Base-by-base conservation (phyloP, 2,329 filamentous ascomycete genomes). In the Calonectria montana region DNA sequence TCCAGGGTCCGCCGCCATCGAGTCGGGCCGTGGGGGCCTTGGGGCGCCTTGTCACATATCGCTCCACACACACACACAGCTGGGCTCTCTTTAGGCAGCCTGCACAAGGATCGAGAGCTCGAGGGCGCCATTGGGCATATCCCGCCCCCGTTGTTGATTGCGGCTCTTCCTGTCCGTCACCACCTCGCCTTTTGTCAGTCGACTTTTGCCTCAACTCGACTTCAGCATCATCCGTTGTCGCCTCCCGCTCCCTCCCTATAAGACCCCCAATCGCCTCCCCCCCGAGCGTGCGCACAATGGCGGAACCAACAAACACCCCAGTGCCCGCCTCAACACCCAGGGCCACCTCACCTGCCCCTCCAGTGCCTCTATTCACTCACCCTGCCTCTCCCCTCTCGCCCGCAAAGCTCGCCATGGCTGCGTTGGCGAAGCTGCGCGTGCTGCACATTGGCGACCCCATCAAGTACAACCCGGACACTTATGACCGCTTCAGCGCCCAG, bases 361-460 rank as follows among this genome's bases (percentile, higher is more conserved):
- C 74, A 18, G 67, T 77, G 25, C 70, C 74, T 65, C 55, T 70
- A 71, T 74, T 76, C 68, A 71, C 74, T 67, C 72, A 76, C 45
- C 65, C 76, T 61, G 70, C 77, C 7, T 76, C 78, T 15, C 77
- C 77, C 71, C 70, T 82, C 69, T 76, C 80, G 27, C 75, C 79
- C 64, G 67, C 75, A 70, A 73, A 77, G 66, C 59, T 80, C 57
- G 66, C 79, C 45, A 71, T 78, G 61, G 67, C 79, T 0, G 48
- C 76, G 3, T 74, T 76, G 7, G 70, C 74, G 18, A 87, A 82
- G 72, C 86, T 83, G 53, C 89, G 92, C 74, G 92, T 97, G 71
- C 89, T 97, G 76, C 93, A 92, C 84, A 91, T 95, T 82, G 94
- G 94, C 74, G 94, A 96, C 79, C 84, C 86, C 10, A 81, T 88